Evolutionary conservation across 1,284 basidiomycete species (phyloP).

Genomic region (Fomitopsis palustris): DNA sequence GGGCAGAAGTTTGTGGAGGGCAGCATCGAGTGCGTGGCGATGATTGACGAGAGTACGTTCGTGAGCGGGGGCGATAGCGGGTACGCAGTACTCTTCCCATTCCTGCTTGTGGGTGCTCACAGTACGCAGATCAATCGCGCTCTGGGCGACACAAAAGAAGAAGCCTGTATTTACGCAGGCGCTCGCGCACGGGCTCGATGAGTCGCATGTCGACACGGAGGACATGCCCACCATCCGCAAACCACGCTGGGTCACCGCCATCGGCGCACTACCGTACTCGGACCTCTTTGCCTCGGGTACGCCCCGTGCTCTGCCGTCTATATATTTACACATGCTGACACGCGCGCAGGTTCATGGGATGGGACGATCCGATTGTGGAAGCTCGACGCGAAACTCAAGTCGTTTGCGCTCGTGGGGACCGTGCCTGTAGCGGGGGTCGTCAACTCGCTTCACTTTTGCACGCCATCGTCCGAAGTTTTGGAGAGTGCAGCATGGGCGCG

Average conservation of each 20-base stretch:
- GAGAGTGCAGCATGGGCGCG: constrained; percentile 41
- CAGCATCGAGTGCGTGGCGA: constrained; percentile 87
- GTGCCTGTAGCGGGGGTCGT: constrained; percentile 76
- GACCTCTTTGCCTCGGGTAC: constrained; percentile 89
- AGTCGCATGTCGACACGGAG: constrained; percentile 65
- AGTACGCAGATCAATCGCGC: constrained; percentile 69
- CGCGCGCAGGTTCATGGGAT: constrained; percentile 82
- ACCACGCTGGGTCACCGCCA: constrained; percentile 88
- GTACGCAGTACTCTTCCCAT: constrained; percentile 42
- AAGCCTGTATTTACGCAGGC: constrained; percentile 88
- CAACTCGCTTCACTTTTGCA: constrained; percentile 85
- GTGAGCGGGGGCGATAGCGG: constrained; percentile 95
- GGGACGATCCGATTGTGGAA: constrained; percentile 88
- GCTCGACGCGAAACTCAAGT: constrained; percentile 71
- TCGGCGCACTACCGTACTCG: constrained; percentile 82
- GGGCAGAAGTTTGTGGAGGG: constrained; percentile 74
- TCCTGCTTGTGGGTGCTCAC: neutral
- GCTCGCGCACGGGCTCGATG: constrained; percentile 85
- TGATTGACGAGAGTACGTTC: constrained; percentile 94
- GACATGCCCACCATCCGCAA: constrained; percentile 59
- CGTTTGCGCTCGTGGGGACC: constrained; percentile 66
- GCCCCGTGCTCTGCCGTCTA: neutral
- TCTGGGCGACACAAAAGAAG: constrained; percentile 96
- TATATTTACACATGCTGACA: constrained; percentile 11
- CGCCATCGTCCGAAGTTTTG: constrained; percentile 52